Evolutionary conservation across 768 basidiomycete species (phyloP).

Genomic region (Suillus ampliporus): DNA sequence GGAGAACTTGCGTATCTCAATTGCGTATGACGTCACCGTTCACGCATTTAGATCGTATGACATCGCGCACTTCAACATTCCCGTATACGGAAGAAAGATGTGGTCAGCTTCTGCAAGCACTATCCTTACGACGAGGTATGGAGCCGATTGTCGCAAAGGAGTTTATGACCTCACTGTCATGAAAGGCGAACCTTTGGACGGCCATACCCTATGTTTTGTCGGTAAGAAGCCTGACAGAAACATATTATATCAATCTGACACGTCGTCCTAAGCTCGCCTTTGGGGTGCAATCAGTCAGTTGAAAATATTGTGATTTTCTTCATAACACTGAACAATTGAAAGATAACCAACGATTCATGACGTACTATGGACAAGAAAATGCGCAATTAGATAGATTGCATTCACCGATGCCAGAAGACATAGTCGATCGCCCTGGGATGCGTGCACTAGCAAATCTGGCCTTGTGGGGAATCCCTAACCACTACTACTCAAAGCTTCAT

Average conservation of each 20-base stretch:
- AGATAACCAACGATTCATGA: conserved; percentile 55
- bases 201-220: conserved; percentile 44
- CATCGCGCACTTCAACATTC: conserved; percentile 59
- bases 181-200: conserved; percentile 39
- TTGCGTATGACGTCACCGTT: conserved; percentile 22
- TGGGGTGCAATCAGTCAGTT: conserved; percentile 49
- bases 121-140: conserved; percentile 47
- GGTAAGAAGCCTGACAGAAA: conserved; percentile 28
- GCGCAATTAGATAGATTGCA: conserved; percentile 55
- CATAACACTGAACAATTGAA: conserved; percentile 6
- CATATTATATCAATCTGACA: background rate
- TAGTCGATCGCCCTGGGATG: conserved; percentile 37
- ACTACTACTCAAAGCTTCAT: conserved; percentile 46
- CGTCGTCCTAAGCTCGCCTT: conserved; percentile 41
- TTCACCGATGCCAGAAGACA: conserved; percentile 46
- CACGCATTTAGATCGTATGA: conserved; percentile 50
- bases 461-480: conserved; percentile 47
- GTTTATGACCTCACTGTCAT: conserved; percentile 11
- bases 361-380: conserved; percentile 56
- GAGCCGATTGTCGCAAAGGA: background rate
- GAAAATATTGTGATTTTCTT: conserved; percentile 2
- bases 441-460: conserved; percentile 40
- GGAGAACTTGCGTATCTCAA: conserved; percentile 12
- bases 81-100: conserved; percentile 53
- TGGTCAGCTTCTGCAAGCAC: conserved; percentile 48